Conservation (phyloP, 2,329 filamentous ascomycete genomes). For the Neonectria coccinea region DNA sequence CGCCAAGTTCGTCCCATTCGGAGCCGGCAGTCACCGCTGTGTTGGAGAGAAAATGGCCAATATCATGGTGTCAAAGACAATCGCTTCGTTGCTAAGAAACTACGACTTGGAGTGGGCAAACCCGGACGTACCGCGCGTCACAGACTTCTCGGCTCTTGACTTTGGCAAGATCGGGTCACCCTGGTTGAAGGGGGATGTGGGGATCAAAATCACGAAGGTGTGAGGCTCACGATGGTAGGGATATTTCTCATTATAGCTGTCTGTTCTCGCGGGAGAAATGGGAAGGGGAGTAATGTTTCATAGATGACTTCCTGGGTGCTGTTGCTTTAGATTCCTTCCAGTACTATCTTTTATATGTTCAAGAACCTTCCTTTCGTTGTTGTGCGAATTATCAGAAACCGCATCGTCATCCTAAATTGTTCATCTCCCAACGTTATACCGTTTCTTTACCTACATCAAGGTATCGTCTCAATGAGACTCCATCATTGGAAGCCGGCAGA, state of each 20-base stretch:
- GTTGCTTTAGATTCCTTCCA: neutral
- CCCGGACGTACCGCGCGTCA: constrained; percentile 4
- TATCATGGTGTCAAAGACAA: constrained; percentile 23
- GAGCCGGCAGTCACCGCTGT: constrained; percentile 22
- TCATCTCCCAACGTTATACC: neutral
- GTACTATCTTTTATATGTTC: neutral
- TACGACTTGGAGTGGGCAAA: constrained; percentile 21
- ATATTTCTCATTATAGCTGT: neutral
- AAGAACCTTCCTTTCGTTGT: neutral
- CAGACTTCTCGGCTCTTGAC: constrained; percentile 17
- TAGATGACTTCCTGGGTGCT: neutral
- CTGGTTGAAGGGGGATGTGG: constrained; percentile 24
- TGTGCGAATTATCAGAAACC: neutral
- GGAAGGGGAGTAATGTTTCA: neutral
- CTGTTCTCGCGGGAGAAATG: neutral
- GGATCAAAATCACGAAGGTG: constrained; percentile 14
- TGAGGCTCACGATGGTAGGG: neutral
- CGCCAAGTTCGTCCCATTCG: constrained; percentile 19
- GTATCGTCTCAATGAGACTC: neutral
- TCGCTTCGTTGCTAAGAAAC: constrained; percentile 12
- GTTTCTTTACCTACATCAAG: neutral
- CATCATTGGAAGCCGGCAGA: neutral
- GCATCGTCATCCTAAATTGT: neutral
- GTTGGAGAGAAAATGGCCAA: constrained; percentile 27
- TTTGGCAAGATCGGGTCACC: constrained; percentile 27